Percentiles rank a stretch among this genome's conserved stretches.
phyloP scores from a whole-genome alignment of 169 alveolate genomes.

The Plasmodium berghei region DNA sequence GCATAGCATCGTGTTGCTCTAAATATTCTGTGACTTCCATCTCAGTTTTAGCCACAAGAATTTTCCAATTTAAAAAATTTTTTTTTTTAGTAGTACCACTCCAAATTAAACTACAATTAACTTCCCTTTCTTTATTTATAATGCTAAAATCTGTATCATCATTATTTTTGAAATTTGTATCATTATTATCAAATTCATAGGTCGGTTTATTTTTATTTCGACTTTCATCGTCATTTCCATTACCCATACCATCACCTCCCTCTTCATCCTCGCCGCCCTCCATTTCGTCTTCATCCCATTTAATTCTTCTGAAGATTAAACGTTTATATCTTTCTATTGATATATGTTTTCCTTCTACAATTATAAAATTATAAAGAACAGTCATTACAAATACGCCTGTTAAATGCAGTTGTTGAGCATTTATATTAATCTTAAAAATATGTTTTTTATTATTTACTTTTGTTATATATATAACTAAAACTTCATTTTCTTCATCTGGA shows the following conservation, averaged over 20 bases:
- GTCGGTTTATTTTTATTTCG: not conserved
- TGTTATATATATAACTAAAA: conserved; percentile 80
- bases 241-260: conserved; percentile 1
- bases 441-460: conserved; percentile 80
- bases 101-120: conserved; percentile 87
- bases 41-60: conserved; percentile 70
- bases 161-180: conserved; percentile 48
- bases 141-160: not conserved
- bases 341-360: conserved; percentile 78
- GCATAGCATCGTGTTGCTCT: conserved; percentile 50
- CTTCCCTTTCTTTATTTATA: conserved; percentile 22
- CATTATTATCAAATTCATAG: conserved; percentile 4
- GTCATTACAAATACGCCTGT: conserved; percentile 91
- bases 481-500: conserved; percentile 80
- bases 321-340: conserved; percentile 84
- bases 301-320: conserved; percentile 84
- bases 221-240: conserved; percentile 7
- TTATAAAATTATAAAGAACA: conserved; percentile 49
- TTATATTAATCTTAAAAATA: conserved; percentile 87
- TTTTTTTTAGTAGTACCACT: conserved; percentile 83
- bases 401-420: conserved; percentile 92
- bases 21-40: conserved; percentile 56
- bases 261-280: conserved; percentile 50
- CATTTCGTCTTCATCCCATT: conserved; percentile 82
- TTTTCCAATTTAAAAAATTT: conserved; percentile 85